A percentile compares a stretch with the other conserved stretches of the same genome.
Evolutionary conservation across 2,329 filamentous ascomycete species (phyloP).

Genomic region (Cercospora sesami): DNA sequence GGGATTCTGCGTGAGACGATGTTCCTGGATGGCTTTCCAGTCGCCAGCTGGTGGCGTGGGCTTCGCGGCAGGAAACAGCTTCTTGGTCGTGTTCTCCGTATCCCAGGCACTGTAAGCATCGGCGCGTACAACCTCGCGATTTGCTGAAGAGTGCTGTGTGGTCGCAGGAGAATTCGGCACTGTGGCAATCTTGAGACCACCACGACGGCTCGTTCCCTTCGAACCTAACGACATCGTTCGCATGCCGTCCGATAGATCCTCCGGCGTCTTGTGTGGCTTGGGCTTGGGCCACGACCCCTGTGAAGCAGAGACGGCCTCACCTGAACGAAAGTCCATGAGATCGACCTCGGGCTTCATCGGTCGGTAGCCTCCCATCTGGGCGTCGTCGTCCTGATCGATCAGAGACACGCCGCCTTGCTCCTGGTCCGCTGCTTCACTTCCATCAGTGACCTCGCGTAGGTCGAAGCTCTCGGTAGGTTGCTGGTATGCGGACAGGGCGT

Average conservation of each 20-base stretch:
- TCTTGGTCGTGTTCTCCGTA: slow-evolving; percentile 11
- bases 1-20: slow-evolving; percentile 10
- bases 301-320: background rate
- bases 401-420: slow-evolving; percentile 24
- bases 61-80: slow-evolving; percentile 21
- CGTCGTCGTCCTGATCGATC: slow-evolving; percentile 23
- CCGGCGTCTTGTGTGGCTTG: background rate
- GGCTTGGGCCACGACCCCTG: background rate
- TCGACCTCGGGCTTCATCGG: slow-evolving; percentile 17
- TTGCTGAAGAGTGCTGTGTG: background rate
- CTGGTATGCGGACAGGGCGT: slow-evolving; percentile 17
- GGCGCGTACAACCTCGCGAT: background rate
- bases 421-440: slow-evolving; percentile 10
- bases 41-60: slow-evolving; percentile 15
- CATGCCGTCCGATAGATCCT: slow-evolving; percentile 9
- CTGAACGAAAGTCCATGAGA: slow-evolving; percentile 15
- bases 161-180: background rate
- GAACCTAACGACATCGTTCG: slow-evolving; percentile 14
- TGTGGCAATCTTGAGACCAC: background rate
- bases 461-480: background rate
- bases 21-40: slow-evolving; percentile 17
- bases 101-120: slow-evolving; percentile 11
- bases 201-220: background rate
- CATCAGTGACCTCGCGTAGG: slow-evolving; percentile 9
- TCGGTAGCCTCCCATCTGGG: slow-evolving; percentile 26